These are phyloP conservation scores for Curvularia sp. DNA, from an alignment of 2,329 filamentous ascomycete genomes.

Conservation along the genomic window DNA sequence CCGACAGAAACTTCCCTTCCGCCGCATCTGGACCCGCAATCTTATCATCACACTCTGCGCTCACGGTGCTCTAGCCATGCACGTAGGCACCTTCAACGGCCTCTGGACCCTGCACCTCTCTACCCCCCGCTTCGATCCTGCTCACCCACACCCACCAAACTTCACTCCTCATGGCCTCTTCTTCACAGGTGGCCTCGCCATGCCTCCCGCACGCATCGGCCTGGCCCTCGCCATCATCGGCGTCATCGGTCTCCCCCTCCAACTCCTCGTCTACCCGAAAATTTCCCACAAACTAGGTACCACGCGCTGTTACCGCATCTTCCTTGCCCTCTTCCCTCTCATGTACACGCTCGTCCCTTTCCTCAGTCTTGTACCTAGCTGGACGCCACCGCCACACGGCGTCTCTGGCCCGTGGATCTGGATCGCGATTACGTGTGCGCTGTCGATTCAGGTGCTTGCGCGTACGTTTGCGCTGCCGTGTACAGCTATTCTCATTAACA, in stretches of 20 bases:
- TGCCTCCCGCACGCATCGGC: slow-evolving; percentile 57
- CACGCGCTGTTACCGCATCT: slow-evolving; percentile 50
- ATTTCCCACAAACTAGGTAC: slow-evolving; percentile 54
- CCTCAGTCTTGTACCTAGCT: slow-evolving; percentile 53
- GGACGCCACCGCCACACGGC: slow-evolving; percentile 47
- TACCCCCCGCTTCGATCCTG: slow-evolving; percentile 52
- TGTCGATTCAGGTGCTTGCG: slow-evolving; percentile 55
- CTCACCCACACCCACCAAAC: slow-evolving; percentile 40
- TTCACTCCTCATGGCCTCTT: slow-evolving; percentile 51
- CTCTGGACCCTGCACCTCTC: slow-evolving; percentile 60
- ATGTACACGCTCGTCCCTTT: slow-evolving; percentile 55
- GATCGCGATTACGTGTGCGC: slow-evolving; percentile 51
- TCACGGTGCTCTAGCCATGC: slow-evolving; percentile 56
- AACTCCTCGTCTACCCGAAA: slow-evolving; percentile 56
- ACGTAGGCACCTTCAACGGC: slow-evolving; percentile 58
- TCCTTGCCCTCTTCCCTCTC: slow-evolving; percentile 55
- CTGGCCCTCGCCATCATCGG: slow-evolving; percentile 58
- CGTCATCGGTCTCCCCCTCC: slow-evolving; percentile 55
- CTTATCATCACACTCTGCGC: slow-evolving; percentile 54
- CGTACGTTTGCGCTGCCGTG: slow-evolving; percentile 63
- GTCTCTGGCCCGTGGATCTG: slow-evolving; percentile 53
- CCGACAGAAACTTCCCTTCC: slow-evolving; percentile 52
- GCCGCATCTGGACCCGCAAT: slow-evolving; percentile 57
- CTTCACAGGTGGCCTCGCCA: slow-evolving; percentile 58
- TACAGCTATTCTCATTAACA: slow-evolving; percentile 60